Evolutionary conservation across 1,284 basidiomycete genomes (phyloP), one percentile per base, ranked within the genome.

Genomic region (Rhizoctonia solani): DNA sequence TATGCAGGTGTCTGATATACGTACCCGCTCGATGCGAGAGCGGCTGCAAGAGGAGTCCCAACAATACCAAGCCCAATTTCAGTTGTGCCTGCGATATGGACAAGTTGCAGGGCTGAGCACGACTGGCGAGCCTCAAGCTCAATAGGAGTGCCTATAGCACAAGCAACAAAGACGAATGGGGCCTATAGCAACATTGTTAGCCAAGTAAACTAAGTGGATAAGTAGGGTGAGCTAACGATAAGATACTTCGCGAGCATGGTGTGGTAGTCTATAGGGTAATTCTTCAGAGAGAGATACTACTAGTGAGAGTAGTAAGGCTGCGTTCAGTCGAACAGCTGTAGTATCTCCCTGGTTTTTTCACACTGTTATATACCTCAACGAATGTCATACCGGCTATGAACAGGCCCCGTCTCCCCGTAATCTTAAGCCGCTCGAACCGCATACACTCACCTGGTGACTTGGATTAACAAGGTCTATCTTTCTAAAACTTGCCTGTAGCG

Each of bases 81-180:
- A 25, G n/a, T 32, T 2, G 56, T 47, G 4, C 56, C 56, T 4
- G 56, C 3, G 27, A 59, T 3, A 32, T 59, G 56, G 14, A 59
- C 56, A 19, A 59, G 42, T n/a, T 59, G 56, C 2, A 59, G 27
- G 16, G 29, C 29, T n/a, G 56, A 47, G 29, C 56, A 59, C 6
- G 56, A 47, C 42, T 59, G 42, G 14, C 56, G 56, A 30, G 56
- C 29, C 16, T 59, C 42, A 27, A 47, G 56, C 27, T 59, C 25
- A 49, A 49, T 21, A 30, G 56, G 56, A 11, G 29, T 42, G 19
- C 42, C 44, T 3, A 59, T 11, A 9, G 25, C 56, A 46, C 27
- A 8, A 27, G 14, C 29, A 23, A 29, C 42, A 29, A 59, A 42
- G 6, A 42, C 16, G 9, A 59, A 27, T 30, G 27, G 44, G 8